Evolutionary conservation across 257 asterid species (phyloP).

Genomic region (Solanum gandarillasii): DNA sequence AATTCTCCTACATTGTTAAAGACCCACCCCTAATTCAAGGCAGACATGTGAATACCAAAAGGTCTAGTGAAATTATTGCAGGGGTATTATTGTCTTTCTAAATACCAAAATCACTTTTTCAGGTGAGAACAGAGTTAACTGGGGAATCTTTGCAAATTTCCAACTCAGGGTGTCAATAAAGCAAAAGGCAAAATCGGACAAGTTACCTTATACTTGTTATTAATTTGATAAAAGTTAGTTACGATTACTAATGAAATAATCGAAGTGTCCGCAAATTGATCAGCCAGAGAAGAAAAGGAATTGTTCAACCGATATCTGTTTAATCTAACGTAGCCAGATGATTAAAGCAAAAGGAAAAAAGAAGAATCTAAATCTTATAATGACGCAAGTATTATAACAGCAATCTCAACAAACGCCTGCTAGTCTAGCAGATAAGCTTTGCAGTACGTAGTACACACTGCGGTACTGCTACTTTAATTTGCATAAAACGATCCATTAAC

Average conservation of each 20-base stretch:
- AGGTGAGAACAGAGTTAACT: background rate
- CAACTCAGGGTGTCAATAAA: background rate
- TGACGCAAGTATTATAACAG: conserved; percentile 1
- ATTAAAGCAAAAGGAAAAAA: background rate
- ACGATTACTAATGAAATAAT: background rate
- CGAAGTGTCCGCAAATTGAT: background rate
- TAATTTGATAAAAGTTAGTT: background rate
- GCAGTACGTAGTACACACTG: background rate
- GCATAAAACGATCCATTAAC: background rate
- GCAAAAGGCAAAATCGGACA: background rate
- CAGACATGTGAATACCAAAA: conserved; percentile 4
- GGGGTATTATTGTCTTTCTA: conserved; percentile 8
- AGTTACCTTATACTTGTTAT: background rate
- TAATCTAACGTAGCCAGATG: background rate
- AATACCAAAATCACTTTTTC: background rate
- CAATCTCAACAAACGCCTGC: conserved; percentile 6
- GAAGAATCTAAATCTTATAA: background rate
- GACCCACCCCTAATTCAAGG: conserved; percentile 4
- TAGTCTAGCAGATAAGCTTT: background rate
- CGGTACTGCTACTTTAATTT: conserved; percentile 4
- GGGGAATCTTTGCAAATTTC: conserved; percentile 1
- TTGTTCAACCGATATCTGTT: background rate
- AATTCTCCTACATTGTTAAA: background rate
- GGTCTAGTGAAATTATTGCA: background rate
- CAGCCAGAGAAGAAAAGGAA: background rate